These are phyloP conservation scores for Fraxinus dipetala DNA, from an alignment of 305 asterid species.

Conservation along the genomic window DNA sequence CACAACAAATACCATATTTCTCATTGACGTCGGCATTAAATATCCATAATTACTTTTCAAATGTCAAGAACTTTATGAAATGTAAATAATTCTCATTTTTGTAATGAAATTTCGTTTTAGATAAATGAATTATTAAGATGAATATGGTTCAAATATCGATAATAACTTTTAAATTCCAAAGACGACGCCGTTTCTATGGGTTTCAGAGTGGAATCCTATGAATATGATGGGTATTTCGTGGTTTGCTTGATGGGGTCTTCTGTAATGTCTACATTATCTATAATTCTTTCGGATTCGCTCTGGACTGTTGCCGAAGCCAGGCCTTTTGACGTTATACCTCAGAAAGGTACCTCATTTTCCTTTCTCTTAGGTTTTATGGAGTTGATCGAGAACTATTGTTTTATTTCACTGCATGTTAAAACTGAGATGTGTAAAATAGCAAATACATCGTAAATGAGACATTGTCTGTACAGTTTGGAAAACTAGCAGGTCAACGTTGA, in stretches of 20 bases:
- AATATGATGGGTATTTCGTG: too few species aligned
- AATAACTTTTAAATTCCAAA: background rate
- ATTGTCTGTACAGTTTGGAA: background rate
- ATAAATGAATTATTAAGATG: too few species aligned
- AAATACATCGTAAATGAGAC: background rate
- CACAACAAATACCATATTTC: too few species aligned
- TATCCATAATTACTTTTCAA: too few species aligned
- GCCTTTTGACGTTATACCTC: conserved; percentile 30
- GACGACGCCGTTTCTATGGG: background rate
- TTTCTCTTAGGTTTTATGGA: background rate
- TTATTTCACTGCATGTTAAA: background rate
- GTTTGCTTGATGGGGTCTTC: conserved; percentile 24
- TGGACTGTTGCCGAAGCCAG: conserved; percentile 50
- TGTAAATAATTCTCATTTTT: too few species aligned
- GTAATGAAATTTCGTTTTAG: too few species aligned
- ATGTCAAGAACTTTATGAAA: too few species aligned
- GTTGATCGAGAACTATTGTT: background rate
- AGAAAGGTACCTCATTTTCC: conserved; percentile 33
- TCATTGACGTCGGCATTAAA: too few species aligned
- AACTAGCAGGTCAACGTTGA: too few species aligned
- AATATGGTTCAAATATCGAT: too few species aligned
- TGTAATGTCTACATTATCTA: conserved; percentile 46
- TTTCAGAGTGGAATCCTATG: too few species aligned
- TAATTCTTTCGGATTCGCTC: conserved; percentile 37
- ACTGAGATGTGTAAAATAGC: background rate